Conservation (phyloP, 306 rosid genomes). For the Cucurbita moschata region DNA sequence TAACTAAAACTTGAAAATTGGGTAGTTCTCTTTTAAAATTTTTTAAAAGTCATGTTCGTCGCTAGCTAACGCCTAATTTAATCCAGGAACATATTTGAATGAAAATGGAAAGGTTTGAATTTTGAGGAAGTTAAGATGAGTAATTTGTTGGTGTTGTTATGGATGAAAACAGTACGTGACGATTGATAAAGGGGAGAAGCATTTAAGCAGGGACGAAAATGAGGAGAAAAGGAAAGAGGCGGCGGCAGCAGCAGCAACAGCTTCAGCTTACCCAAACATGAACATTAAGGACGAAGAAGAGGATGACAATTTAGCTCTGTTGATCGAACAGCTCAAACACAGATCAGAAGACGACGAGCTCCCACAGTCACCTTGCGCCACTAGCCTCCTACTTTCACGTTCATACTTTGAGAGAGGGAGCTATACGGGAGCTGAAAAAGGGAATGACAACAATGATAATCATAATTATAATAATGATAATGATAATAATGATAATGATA, state of each 20-base stretch:
- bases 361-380: not conserved
- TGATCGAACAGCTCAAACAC: constrained; percentile 5
- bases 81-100: too few species aligned
- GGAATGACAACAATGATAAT: not conserved
- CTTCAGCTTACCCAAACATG: not conserved
- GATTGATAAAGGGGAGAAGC: not conserved
- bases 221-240: not conserved
- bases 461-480: not conserved
- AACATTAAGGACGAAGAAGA: not conserved
- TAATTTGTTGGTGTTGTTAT: too few species aligned
- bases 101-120: too few species aligned
- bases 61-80: too few species aligned
- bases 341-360: not conserved
- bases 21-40: too few species aligned
- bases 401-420: not conserved
- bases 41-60: too few species aligned
- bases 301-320: constrained; percentile 7
- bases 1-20: too few species aligned
- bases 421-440: not conserved
- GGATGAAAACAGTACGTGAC: constrained; percentile 16
- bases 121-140: too few species aligned
- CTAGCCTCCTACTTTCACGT: not conserved
- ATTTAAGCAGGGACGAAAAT: not conserved
- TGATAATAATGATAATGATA: not conserved
- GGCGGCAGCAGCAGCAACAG: too few species aligned